Evolutionary conservation across 2,329 filamentous ascomycete genomes (phyloP).

Genomic region (Pestalotiopsis sp.): DNA sequence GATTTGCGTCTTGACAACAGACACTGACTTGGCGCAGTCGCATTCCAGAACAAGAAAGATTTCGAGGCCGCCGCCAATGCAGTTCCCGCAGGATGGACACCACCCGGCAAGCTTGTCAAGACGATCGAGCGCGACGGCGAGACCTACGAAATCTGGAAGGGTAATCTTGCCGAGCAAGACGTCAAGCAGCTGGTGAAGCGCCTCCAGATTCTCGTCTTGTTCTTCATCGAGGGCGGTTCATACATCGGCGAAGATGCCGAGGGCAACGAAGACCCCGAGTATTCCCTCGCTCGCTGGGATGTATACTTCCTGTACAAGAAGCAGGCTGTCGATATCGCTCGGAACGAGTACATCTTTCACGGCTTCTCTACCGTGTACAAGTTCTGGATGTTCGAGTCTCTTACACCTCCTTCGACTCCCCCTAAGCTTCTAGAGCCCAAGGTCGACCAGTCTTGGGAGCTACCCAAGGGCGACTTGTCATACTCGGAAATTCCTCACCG

Average conservation of each 20-base stretch:
- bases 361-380: constrained; percentile 92
- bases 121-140: constrained; percentile 63
- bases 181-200: constrained; percentile 76
- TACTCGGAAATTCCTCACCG: constrained; percentile 72
- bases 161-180: constrained; percentile 69
- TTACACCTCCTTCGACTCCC: constrained; percentile 45
- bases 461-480: constrained; percentile 44
- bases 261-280: constrained; percentile 67
- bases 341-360: constrained; percentile 75
- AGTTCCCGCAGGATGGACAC: constrained; percentile 57
- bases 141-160: constrained; percentile 83
- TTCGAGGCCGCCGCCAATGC: constrained; percentile 63
- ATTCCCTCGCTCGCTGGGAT: constrained; percentile 81
- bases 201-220: constrained; percentile 79
- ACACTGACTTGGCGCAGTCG: constrained; percentile 50
- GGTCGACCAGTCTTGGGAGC: constrained; percentile 42
- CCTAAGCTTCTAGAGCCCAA: constrained; percentile 22
- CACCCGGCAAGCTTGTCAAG: constrained; percentile 74
- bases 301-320: constrained; percentile 86
- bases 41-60: constrained; percentile 64
- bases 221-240: constrained; percentile 94
- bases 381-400: constrained; percentile 69
- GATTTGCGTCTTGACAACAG: not conserved
- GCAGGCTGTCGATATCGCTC: constrained; percentile 46
- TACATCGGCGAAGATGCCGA: constrained; percentile 59